Percentiles rank a stretch among this genome's conserved stretches.
phyloP scores from a whole-genome alignment of 192 early-diverging fungal species.

The Powellomyces hirtus region DNA sequence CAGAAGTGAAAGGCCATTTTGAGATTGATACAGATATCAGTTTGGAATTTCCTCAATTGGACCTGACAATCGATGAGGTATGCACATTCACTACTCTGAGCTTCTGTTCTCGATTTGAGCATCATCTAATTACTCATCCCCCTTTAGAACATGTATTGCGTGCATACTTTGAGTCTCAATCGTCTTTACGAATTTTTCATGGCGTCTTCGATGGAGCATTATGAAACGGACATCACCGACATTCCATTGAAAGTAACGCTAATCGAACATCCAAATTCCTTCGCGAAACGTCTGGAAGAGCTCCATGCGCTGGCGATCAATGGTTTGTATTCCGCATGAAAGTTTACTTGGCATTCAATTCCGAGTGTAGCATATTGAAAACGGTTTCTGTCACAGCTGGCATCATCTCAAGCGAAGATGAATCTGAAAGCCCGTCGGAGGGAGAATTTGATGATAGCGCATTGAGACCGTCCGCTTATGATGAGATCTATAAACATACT shows the following conservation, averaged over 20 bases:
- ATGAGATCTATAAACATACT: not conserved
- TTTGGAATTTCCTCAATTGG: conserved; percentile 11
- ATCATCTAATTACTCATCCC: not conserved
- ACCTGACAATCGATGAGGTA: conserved; percentile 21
- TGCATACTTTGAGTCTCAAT: not conserved
- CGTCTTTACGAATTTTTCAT: conserved; percentile 13
- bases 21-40: conserved; percentile 22
- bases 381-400: not conserved
- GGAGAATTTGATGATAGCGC: not conserved
- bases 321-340: not conserved
- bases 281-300: conserved; percentile 14
- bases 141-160: conserved; percentile 1
- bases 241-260: conserved; percentile 8
- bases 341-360: too few species aligned
- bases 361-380: not conserved
- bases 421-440: not conserved
- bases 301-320: not conserved
- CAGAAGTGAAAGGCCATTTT: conserved; percentile 22
- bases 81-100: too few species aligned
- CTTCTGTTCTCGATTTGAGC: not conserved
- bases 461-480: too few species aligned
- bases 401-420: not conserved
- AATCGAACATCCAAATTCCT: not conserved
- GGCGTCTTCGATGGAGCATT: not conserved
- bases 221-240: not conserved